A percentile compares a stretch with the other conserved stretches of the same genome.
phyloP scores from a whole-genome alignment of 345 rosid genomes.

The Citrus unshiu region DNA sequence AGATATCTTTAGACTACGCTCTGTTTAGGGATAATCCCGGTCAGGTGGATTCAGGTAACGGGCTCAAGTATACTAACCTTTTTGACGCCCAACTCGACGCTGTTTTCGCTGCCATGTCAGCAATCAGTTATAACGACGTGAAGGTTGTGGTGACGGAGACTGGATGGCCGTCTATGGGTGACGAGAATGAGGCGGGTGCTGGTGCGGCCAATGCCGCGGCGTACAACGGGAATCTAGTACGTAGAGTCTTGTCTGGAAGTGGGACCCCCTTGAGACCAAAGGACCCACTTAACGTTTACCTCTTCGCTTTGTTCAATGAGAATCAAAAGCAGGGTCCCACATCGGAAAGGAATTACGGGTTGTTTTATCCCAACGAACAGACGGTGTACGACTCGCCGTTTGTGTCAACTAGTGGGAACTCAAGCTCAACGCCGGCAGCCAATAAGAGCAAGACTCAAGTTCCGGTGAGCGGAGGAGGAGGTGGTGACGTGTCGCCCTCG shows the following conservation, averaged over 20 bases:
- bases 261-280: conserved; percentile 85
- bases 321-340: conserved; percentile 78
- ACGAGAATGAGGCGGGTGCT: conserved; percentile 68
- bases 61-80: conserved; percentile 61
- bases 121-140: conserved; percentile 56
- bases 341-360: conserved; percentile 86
- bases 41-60: conserved; percentile 72
- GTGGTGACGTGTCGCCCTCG: conserved; percentile 11
- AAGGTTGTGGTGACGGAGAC: conserved; percentile 76
- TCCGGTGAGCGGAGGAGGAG: conserved; percentile 20
- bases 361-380: conserved; percentile 71
- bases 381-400: conserved; percentile 77
- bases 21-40: conserved; percentile 63
- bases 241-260: conserved; percentile 52
- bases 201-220: conserved; percentile 66
- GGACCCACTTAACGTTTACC: conserved; percentile 56
- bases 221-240: conserved; percentile 77
- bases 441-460: conserved; percentile 28
- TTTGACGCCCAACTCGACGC: conserved; percentile 93
- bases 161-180: conserved; percentile 97
- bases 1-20: conserved; percentile 72
- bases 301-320: conserved; percentile 93
- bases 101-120: conserved; percentile 78
- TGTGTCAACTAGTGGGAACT: not conserved
- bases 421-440: conserved; percentile 20